Base-by-base conservation (phyloP, 306 rosid genomes). In the Medicago ruthenica region DNA sequence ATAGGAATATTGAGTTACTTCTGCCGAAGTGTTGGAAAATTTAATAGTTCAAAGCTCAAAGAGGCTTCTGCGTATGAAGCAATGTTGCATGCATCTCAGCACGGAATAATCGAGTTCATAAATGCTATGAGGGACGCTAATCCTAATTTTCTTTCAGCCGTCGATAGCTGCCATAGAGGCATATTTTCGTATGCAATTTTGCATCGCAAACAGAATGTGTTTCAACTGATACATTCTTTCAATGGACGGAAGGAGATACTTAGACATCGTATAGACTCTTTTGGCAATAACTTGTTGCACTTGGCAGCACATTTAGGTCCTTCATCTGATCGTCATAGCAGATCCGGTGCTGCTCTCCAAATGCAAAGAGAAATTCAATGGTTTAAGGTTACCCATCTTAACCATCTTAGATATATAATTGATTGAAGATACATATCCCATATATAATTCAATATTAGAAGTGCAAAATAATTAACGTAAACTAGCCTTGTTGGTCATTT, bases 291-390 rank as follows among this genome's bases (percentile, higher is more conserved):
- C 13, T 7, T 70, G 9, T 47, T 78, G 16, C 81, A 77, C 53
- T 36, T 77, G n/a, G 81, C 76, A 2, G 76, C 11, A 34, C 4
- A 58, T 14, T 58, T 69, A 58, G 81, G 76, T 6, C 76, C 76
- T 59, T 45, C 76, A 7, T 77, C 81, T 31, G 70, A 5, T 7
- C 76, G 50, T 36, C 24, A 21, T 34, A 3, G 12, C 9, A 78
- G 62, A 13, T 13, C 36, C 4, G 70, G 62, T 14, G 41, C 81
- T 45, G 76, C 54, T 77, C 12, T 77, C 3, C 81, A 76, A 67
- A 76, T 76, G 80, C 80, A 76, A 76, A 76, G 68, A 42, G 76
- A 70, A 45, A 2, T 59, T 69, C 64, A 45, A 45, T 78, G 81
- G 81, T 77, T 77, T 18, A 8, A 66, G 74, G 74, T 76, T 0